Percentiles rank a stretch among this genome's conserved stretches.
Conservation (phyloP, 179 eudicot species). For the Actinidia chinensis region DNA sequence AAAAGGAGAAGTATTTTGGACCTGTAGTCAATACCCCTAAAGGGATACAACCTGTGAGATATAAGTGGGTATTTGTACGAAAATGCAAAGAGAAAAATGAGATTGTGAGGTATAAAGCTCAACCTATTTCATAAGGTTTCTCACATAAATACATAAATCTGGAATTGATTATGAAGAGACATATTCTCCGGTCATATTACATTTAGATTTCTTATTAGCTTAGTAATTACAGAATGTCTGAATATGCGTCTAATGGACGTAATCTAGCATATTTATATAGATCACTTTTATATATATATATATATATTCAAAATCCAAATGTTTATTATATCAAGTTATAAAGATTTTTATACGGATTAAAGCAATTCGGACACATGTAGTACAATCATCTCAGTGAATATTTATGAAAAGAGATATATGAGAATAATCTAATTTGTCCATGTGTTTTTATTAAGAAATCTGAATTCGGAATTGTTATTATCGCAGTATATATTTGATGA, state of each 20-base stretch:
- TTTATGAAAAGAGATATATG: background rate
- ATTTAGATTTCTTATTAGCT: background rate
- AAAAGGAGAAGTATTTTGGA: too few species aligned
- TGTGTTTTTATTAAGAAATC: conserved; percentile 11
- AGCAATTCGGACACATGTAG: background rate
- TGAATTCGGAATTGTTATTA: background rate
- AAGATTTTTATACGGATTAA: background rate
- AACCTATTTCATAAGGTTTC: background rate
- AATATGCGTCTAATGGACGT: conserved; percentile 9
- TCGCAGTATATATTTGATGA: conserved; percentile 15
- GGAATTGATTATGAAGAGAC: conserved; percentile 9
- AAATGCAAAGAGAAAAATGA: conserved; percentile 8
- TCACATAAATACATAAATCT: background rate
- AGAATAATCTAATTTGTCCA: conserved; percentile 3
- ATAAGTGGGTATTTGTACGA: conserved; percentile 9
- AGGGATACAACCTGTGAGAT: background rate
- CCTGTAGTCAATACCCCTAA: too few species aligned
- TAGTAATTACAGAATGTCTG: background rate
- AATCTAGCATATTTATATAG: background rate
- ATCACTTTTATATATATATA: background rate
- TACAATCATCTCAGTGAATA: background rate
- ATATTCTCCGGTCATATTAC: conserved; percentile 1
- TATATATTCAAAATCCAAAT: background rate
- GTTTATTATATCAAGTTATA: background rate
- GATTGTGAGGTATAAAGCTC: background rate